Evolutionary conservation across 768 basidiomycete species (phyloP), one percentile per base, ranked within the genome.

Genomic region (Lepiota venenata): DNA sequence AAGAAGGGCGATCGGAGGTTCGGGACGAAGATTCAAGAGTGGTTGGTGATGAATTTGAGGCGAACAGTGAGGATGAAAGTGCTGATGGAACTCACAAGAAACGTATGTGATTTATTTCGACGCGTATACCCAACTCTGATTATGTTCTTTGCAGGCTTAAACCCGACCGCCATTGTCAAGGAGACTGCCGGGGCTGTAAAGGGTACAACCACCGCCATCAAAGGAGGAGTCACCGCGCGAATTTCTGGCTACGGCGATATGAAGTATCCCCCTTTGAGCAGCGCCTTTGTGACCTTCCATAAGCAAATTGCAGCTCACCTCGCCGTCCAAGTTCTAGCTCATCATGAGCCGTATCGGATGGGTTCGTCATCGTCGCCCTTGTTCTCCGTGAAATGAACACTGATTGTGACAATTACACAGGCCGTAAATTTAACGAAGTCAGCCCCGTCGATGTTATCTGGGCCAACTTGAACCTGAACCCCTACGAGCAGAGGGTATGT

Each of bases 291-390:
- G 56, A 86, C 89, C 18, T 98, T 98, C 79, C 84, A 93, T 68
- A 79, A 83, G 60, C 96, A 98, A 74, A 90, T 97, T 57, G 88
- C 91, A 2, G 94, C 95, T 15, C 94, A 98, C 69, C 74, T 98
- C 67, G 93, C 90, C 1, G 78, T 80, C 35, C 85, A 94, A 69
- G 74, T 76, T 3, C 71, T 95, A 39, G 72, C 82, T 5, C 90
- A 95, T 68, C 85, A 95, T 63, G 82, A 84, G 48, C 92, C 92
- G 21, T 91, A 91, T 61, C 73, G 81, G 14, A 97, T 98, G 93
- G 71, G 79, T 72, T 49, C 53, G 71, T 69, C 1, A 16, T 32
- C 32, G 39, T 15, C 45, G 8, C 22, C 16, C 27, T 1, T 44
- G 39, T 41, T 44, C 15, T 25, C 40, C 16, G 41, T 38, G 15